phyloP scores from a whole-genome alignment of 1,139 yeast genomes.

The Suhomyces panamericanus region DNA sequence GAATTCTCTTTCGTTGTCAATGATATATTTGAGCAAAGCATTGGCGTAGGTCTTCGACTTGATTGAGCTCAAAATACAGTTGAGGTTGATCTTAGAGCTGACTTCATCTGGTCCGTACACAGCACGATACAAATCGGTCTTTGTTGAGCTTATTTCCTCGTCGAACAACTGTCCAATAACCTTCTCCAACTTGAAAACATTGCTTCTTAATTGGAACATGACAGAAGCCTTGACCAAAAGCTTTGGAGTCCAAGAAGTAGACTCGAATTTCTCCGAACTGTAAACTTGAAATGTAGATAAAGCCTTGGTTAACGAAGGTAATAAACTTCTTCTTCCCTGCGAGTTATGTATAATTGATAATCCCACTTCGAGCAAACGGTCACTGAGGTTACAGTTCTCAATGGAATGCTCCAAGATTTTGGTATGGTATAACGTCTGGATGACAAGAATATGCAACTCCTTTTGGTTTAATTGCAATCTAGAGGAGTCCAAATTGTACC shows the following conservation, averaged over 20 bases:
- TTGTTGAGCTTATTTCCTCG: conserved; percentile 24
- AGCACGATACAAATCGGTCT: conserved; percentile 42
- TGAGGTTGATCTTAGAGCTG: conserved; percentile 51
- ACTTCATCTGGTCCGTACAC: conserved; percentile 65
- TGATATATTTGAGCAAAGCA: conserved; percentile 41
- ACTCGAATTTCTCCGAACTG: conserved; percentile 33
- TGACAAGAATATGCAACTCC: conserved; percentile 56
- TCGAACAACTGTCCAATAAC: conserved; percentile 56
- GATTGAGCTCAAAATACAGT: conserved; percentile 44
- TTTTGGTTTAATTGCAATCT: conserved; percentile 68
- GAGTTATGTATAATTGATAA: conserved; percentile 50
- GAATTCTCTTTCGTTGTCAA: conserved; percentile 40
- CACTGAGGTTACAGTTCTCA: conserved; percentile 25
- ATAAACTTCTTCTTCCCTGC: conserved; percentile 64
- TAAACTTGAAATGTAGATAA: conserved; percentile 44
- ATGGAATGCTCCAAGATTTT: conserved; percentile 21
- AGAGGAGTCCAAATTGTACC: conserved; percentile 61
- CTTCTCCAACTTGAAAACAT: conserved; percentile 60
- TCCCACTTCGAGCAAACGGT: conserved; percentile 38
- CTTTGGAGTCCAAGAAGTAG: conserved; percentile 54
- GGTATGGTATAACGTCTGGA: conserved; percentile 42
- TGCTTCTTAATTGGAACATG: conserved; percentile 55
- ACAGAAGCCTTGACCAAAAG: conserved; percentile 48
- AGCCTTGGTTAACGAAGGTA: conserved; percentile 56
- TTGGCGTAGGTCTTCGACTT: conserved; percentile 36